These are phyloP conservation scores for Nadsonia fulvescens DNA, from an alignment of 805 yeast genomes.

Conservation along the genomic window DNA sequence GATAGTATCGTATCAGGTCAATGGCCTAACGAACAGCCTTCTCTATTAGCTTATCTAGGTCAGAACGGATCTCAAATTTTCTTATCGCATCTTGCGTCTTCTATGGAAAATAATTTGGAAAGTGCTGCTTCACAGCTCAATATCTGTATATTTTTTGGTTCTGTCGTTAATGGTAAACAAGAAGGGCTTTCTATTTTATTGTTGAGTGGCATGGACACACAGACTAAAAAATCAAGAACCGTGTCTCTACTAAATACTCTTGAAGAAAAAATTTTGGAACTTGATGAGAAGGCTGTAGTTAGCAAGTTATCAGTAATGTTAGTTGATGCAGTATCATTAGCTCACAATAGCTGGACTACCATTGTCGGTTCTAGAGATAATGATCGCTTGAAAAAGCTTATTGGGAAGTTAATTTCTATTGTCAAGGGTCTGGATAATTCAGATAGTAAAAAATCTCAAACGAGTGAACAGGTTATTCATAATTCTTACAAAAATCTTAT, in stretches of 20 bases:
- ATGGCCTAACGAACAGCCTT: constrained; percentile 39
- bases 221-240: constrained; percentile 5
- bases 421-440: constrained; percentile 3
- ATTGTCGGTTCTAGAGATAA: constrained; percentile 27
- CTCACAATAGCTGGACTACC: constrained; percentile 64
- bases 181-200: constrained; percentile 22
- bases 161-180: constrained; percentile 16
- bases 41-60: constrained; percentile 68
- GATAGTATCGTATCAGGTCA: constrained; percentile 20
- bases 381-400: constrained; percentile 10
- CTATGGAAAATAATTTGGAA: constrained; percentile 31
- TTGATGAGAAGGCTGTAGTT: constrained; percentile 6
- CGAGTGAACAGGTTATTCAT: constrained; percentile 9
- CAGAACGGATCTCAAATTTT: constrained; percentile 40
- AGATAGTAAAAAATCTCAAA: constrained; percentile 2
- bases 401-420: constrained; percentile 3
- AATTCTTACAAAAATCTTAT: constrained; percentile 15
- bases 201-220: constrained; percentile 17
- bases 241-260: constrained; percentile 14
- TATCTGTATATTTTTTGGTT: constrained; percentile 14
- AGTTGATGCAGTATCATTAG: constrained; percentile 54
- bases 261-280: constrained; percentile 11
- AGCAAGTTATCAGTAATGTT: constrained; percentile 29
- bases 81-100: constrained; percentile 38
- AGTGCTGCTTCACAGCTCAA: constrained; percentile 9